phyloP scores from a whole-genome alignment of 2,329 filamentous ascomycete species.

The Nannizziopsis arthrosporioides region DNA sequence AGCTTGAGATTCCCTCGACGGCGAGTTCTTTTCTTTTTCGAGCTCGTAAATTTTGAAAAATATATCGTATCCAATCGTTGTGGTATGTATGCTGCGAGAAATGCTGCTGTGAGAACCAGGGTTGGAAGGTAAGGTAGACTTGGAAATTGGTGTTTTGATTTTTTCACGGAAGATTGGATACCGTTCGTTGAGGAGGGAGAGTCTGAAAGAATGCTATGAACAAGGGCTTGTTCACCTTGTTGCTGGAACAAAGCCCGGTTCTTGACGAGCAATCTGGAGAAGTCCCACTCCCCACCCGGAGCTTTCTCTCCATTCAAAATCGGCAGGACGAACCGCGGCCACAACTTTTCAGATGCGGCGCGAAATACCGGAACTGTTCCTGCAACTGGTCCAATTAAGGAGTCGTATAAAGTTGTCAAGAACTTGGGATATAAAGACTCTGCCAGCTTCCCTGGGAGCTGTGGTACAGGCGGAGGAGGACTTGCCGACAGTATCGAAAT shows the following conservation, averaged over 20 bases:
- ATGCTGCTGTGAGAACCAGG: constrained; percentile 37
- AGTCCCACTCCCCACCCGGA: constrained; percentile 56
- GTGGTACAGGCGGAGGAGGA: constrained; percentile 32
- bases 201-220: constrained; percentile 29
- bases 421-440: constrained; percentile 51
- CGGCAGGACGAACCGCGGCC: constrained; percentile 73
- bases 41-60: constrained; percentile 39
- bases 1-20: constrained; percentile 24
- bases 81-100: constrained; percentile 38
- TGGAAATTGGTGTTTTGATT: constrained; percentile 18
- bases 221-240: constrained; percentile 35
- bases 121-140: constrained; percentile 38
- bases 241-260: constrained; percentile 37
- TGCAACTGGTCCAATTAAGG: constrained; percentile 66
- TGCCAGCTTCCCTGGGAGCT: constrained; percentile 21
- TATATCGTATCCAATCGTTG: constrained; percentile 39
- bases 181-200: constrained; percentile 7
- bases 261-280: constrained; percentile 63
- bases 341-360: constrained; percentile 60
- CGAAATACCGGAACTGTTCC: constrained; percentile 65
- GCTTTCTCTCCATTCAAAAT: constrained; percentile 54
- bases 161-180: constrained; percentile 10
- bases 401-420: constrained; percentile 73
- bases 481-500: constrained; percentile 59
- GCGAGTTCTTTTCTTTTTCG: constrained; percentile 35